phyloP scores from a whole-genome alignment of 2,329 filamentous ascomycete genomes.

The Alternaria brassicicola region DNA sequence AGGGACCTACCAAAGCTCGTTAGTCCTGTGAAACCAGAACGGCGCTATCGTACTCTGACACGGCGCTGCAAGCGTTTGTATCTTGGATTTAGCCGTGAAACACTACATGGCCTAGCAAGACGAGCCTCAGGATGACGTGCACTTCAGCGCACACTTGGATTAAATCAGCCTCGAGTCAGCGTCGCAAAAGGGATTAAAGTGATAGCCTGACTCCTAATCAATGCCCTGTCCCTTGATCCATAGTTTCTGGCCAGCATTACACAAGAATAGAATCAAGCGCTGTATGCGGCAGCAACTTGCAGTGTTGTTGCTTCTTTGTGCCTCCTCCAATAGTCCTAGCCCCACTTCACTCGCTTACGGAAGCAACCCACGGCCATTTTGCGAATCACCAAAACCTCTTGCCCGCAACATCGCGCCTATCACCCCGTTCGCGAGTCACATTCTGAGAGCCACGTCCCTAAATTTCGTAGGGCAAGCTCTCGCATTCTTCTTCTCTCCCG shows the following conservation, averaged over 20 bases:
- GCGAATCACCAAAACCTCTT: conserved; percentile 32
- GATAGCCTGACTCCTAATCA: not conserved
- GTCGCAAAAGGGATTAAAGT: not conserved
- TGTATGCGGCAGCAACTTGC: conserved; percentile 12
- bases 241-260: not conserved
- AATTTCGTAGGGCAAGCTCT: conserved; percentile 49
- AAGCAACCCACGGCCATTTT: conserved; percentile 20
- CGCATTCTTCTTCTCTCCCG: conserved; percentile 35
- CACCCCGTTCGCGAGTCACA: conserved; percentile 35
- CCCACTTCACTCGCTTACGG: conserved; percentile 19
- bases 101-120: not conserved
- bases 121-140: conserved; percentile 29
- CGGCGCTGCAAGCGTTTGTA: not conserved
- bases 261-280: conserved; percentile 13
- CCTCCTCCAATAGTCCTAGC: conserved; percentile 15
- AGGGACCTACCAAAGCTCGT: not conserved
- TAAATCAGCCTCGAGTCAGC: not conserved
- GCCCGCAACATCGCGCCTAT: conserved; percentile 39
- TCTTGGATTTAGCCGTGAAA: not conserved
- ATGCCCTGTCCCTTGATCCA: not conserved
- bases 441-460: conserved; percentile 50
- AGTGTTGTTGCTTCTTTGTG: conserved; percentile 22
- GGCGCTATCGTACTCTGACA: not conserved
- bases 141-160: not conserved
- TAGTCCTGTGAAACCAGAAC: not conserved